Base-by-base conservation (phyloP, 805 yeast species). In the Cyberlindnera galapagoensis region DNA sequence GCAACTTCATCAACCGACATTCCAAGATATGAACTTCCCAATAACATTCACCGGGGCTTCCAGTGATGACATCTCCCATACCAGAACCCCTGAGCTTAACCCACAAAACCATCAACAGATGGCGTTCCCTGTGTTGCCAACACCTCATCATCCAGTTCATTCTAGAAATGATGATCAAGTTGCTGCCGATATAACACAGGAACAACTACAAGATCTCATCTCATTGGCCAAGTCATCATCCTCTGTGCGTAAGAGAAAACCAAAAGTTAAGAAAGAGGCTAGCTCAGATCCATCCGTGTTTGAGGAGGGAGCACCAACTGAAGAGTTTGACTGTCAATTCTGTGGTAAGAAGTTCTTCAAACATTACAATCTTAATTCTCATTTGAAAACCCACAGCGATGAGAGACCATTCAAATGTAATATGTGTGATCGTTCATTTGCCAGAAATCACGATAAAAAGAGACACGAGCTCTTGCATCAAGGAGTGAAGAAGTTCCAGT, bases 331-430 rank as follows among this genome's bases (percentile, higher is more conserved):
- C 60, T 84, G 95, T 52, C 71, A 74, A 35, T 62, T 76, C 28
- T 84, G 95, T 56, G 81, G 73, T 16, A 82, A 80, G 56, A 59
- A 74, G 21, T 84, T 85, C 51, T 79, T 90, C 2, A 57, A 94
- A 31, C 86, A 87, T 0, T 84, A 85, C 54, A 84, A 85, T 52
- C 63, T 84, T 45, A 79, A 84, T 43, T 77, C 87, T 0, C 95
- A 84, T 56, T 58, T 76, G 54, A 65, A 88, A 32, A 81, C 94
- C 0, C 95, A 82, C 53, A 76, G 85, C 5, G 67, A 70, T 29
- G 88, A 77, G 30, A 72, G 79, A 35, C 92, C 92, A 6, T 80
- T 63, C 57, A 67, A 68, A 28, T 82, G 92, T 51, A 56, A 69
- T 13, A 63, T 65, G 34, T 82, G 92, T 52, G 62, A 69, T 13